Percentiles rank a stretch among this genome's conserved stretches.
phyloP scores from a whole-genome alignment of 2,329 filamentous ascomycete species.

The Curvularia hawaiiensis region DNA sequence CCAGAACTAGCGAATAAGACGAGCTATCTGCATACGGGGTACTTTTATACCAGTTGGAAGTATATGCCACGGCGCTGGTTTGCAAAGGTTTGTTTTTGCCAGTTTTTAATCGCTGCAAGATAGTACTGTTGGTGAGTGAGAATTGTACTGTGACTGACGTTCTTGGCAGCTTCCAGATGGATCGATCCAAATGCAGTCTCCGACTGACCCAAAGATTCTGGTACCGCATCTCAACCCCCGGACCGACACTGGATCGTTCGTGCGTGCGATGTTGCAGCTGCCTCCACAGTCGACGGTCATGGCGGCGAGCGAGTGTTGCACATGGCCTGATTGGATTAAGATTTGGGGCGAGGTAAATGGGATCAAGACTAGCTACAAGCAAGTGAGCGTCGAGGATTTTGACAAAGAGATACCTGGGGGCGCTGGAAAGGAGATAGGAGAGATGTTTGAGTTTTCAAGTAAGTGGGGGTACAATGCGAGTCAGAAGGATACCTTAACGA shows the following conservation, averaged over 20 bases:
- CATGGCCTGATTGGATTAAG: constrained; percentile 28
- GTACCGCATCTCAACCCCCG: not conserved
- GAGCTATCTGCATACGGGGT: not conserved
- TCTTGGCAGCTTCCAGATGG: not conserved
- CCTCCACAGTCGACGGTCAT: constrained; percentile 27
- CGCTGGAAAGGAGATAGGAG: not conserved
- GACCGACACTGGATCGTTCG: not conserved
- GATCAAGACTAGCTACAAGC: constrained; percentile 25
- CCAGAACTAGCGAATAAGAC: not conserved
- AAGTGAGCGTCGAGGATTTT: constrained; percentile 22
- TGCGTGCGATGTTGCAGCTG: not conserved
- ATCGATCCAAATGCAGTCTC: not conserved
- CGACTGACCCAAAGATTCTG: not conserved
- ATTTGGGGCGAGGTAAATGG: constrained; percentile 30
- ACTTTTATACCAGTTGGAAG: not conserved
- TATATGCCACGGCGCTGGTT: not conserved
- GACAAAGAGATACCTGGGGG: constrained; percentile 5
- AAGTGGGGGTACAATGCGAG: not conserved
- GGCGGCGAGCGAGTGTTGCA: constrained; percentile 26
- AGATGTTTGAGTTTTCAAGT: not conserved
- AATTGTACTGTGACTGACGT: not conserved
- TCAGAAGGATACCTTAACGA: not conserved
- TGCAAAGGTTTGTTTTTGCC: not conserved
- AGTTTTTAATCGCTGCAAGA: not conserved
- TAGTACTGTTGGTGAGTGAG: not conserved